Evolutionary conservation across 2,329 filamentous ascomycete species (phyloP).

Genomic region (Ascosphaera aggregata): DNA sequence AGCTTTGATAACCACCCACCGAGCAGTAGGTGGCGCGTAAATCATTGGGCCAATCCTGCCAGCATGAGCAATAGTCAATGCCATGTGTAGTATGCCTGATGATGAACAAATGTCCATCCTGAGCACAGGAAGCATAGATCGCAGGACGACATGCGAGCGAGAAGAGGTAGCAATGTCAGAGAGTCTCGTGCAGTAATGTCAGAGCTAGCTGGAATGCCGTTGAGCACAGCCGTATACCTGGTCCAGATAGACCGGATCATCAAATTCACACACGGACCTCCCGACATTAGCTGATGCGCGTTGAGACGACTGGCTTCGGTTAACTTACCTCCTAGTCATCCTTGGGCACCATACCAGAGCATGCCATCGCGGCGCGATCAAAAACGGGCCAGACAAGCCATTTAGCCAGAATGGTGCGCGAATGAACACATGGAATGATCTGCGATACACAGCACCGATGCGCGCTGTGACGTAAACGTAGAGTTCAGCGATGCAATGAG

Average conservation of each 20-base stretch:
- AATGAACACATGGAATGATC: conserved; percentile 63
- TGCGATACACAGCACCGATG: conserved; percentile 70
- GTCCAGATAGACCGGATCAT: conserved; percentile 76
- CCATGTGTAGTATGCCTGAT: conserved; percentile 65
- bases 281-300: conserved; percentile 1
- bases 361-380: conserved; percentile 70
- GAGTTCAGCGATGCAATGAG: conserved; percentile 51
- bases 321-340: conserved; percentile 46
- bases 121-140: conserved; percentile 74
- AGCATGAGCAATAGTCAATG: conserved; percentile 65
- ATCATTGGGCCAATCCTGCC: conserved; percentile 69
- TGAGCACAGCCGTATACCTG: conserved; percentile 34
- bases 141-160: conserved; percentile 62
- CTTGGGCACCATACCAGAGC: conserved; percentile 72
- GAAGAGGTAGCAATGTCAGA: conserved; percentile 66
- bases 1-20: conserved; percentile 62
- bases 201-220: conserved; percentile 38
- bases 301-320: not conserved
- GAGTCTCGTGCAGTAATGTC: conserved; percentile 56
- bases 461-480: conserved; percentile 62
- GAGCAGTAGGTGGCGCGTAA: conserved; percentile 35
- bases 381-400: conserved; percentile 71
- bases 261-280: conserved; percentile 55
- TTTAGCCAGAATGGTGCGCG: conserved; percentile 69
- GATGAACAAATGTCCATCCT: conserved; percentile 78